Evolutionary conservation across 2,329 filamentous ascomycete genomes (phyloP), one percentile per base, ranked within the genome.

Genomic region (Claviceps sorghi): DNA sequence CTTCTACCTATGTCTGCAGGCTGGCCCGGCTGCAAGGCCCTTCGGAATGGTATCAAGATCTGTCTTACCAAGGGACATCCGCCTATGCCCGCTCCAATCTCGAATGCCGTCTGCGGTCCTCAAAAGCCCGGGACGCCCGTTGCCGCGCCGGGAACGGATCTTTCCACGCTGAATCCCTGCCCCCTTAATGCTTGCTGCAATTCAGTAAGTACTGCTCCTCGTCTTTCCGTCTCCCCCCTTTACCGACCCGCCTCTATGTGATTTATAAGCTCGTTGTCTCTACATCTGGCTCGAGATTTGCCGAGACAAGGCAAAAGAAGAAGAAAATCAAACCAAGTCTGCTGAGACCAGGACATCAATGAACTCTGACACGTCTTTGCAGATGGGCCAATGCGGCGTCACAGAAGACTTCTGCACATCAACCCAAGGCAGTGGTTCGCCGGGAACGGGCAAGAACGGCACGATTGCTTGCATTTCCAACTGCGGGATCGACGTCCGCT

Each of bases 111-210:
- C 13, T 64, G 61, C 15, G 60, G 61, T 0, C 61, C 62, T 1
- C 55, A 54, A 13, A 53, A 56, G 6, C 55, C 57, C 3, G 62
- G 60, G 3, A 64, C 64, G 2, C 51, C 55, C 40, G 22, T 21
- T 7, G 58, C 58, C 3, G 48, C 41, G 1, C 46, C 53, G 2
- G 56, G 56, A 29, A 49, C 48, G 1, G 40, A 48, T 6, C 53
- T 64, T 1, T 50, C 58, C 2, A 46, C 53, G 3, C 50, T 67
- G 2, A 66, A 64, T 40, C 62, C 60, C 0, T 67, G 65, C 42
- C 60, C 60, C 1, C 54, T 65, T 4, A 54, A 54, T 17, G 46
- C 47, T 11, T 54, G 49, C 15, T 54, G 52, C 45, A 54, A 43
- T 13, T 13, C 41, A 9, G 52, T n/a, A 51, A 51, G 45, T 54